These are phyloP conservation scores for Cytospora piceicola DNA, from an alignment of 2,329 filamentous ascomycete genomes.

Conservation along the genomic window DNA sequence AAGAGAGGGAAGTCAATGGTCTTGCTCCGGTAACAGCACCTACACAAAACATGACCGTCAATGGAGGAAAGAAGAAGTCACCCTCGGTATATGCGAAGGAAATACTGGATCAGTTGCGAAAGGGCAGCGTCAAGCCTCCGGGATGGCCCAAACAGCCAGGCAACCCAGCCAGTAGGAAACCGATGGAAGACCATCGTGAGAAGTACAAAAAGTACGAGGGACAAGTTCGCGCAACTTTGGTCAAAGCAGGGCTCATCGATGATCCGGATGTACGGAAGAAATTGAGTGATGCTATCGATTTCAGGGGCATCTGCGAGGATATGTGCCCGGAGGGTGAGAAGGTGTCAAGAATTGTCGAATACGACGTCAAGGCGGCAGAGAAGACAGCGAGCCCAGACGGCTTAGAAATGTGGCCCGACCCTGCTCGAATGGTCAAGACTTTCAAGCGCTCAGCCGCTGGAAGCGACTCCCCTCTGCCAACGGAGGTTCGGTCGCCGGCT, in stretches of 20 bases:
- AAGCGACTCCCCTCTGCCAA: constrained; percentile 68
- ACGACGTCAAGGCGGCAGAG: constrained; percentile 61
- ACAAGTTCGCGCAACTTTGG: constrained; percentile 60
- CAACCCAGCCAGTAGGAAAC: constrained; percentile 53
- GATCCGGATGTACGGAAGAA: constrained; percentile 66
- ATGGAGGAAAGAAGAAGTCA: constrained; percentile 29
- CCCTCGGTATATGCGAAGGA: constrained; percentile 48
- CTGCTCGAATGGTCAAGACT: constrained; percentile 66
- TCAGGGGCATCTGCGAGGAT: constrained; percentile 69
- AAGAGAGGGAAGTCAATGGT: constrained; percentile 13
- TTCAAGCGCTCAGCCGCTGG: constrained; percentile 70
- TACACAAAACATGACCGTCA: constrained; percentile 8
- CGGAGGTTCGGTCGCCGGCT: constrained; percentile 66
- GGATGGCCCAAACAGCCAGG: constrained; percentile 60
- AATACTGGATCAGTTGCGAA: constrained; percentile 57
- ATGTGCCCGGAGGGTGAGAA: constrained; percentile 73
- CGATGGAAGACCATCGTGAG: constrained; percentile 59
- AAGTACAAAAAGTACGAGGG: constrained; percentile 61
- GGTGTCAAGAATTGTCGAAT: constrained; percentile 64
- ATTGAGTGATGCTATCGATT: constrained; percentile 66
- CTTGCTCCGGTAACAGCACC: constrained; percentile 18
- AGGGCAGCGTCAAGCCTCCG: constrained; percentile 58
- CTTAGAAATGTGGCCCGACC: constrained; percentile 48
- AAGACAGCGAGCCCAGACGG: constrained; percentile 50
- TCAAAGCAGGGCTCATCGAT: constrained; percentile 64